Percentiles rank a stretch among this genome's conserved stretches.
Evolutionary conservation across 768 basidiomycete genomes (phyloP).

Genomic region (Serpula lacrymans): DNA sequence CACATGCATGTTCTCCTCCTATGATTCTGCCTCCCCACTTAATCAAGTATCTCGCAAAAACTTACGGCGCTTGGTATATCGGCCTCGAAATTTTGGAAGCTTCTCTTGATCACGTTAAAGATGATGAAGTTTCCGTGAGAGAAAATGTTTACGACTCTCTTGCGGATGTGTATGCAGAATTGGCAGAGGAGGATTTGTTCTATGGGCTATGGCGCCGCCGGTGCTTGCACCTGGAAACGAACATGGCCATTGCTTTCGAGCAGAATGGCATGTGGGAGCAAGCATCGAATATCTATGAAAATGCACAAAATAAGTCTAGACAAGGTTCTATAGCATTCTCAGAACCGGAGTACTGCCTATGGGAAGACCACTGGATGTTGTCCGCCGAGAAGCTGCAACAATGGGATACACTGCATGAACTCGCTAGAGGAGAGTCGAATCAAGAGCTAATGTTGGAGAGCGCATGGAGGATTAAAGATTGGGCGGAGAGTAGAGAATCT

Average conservation of each 20-base stretch:
- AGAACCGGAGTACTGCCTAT: slow-evolving; percentile 93
- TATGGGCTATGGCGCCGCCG: slow-evolving; percentile 95
- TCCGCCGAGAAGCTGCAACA: slow-evolving; percentile 95
- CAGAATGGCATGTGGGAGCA: slow-evolving; percentile 98
- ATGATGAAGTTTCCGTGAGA: slow-evolving; percentile 74
- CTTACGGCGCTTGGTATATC: slow-evolving; percentile 94
- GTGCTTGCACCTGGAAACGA: slow-evolving; percentile 85
- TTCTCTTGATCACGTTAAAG: slow-evolving; percentile 74
- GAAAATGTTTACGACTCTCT: slow-evolving; percentile 89
- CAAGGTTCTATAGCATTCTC: slow-evolving; percentile 82
- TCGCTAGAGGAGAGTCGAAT: slow-evolving; percentile 85
- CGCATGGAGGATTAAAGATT: slow-evolving; percentile 92
- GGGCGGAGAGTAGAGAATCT: slow-evolving; percentile 74
- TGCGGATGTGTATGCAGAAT: slow-evolving; percentile 92
- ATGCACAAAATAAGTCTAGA: slow-evolving; percentile 82
- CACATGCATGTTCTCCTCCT: slow-evolving; percentile 81
- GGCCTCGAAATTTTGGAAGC: slow-evolving; percentile 80
- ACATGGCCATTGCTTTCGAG: slow-evolving; percentile 83
- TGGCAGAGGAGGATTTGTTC: slow-evolving; percentile 95
- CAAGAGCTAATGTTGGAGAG: slow-evolving; percentile 91
- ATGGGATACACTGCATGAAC: slow-evolving; percentile 93
- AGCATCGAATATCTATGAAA: slow-evolving; percentile 84
- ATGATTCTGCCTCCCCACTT: slow-evolving; percentile 92
- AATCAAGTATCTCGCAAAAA: slow-evolving; percentile 94
- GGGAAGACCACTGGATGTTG: slow-evolving; percentile 99